phyloP scores from a whole-genome alignment of 306 rosid species.

The Lagenaria siceraria region DNA sequence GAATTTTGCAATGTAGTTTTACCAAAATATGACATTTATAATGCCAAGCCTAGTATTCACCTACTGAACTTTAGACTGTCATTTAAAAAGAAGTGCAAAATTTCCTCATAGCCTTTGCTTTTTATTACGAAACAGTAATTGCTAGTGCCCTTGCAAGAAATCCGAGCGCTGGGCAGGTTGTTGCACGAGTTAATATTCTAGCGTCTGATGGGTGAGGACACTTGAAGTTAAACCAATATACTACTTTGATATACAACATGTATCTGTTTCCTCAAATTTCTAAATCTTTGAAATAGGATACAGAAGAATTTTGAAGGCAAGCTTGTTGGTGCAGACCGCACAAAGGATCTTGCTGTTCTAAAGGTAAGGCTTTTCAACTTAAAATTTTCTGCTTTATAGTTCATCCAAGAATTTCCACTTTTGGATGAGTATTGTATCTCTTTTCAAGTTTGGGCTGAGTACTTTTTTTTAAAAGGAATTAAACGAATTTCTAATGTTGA shows the following conservation, averaged over 20 bases:
- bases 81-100: not conserved
- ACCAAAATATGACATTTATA: not conserved
- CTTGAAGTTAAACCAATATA: not conserved
- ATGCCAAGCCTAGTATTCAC: not conserved
- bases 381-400: not conserved
- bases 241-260: not conserved
- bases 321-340: constrained; percentile 85
- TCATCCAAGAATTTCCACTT: not conserved
- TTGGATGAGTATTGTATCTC: not conserved
- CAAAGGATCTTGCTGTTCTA: constrained; percentile 93
- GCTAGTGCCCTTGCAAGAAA: constrained; percentile 90
- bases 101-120: constrained; percentile 3
- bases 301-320: constrained; percentile 88
- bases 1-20: not conserved
- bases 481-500: not conserved
- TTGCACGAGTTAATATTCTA: constrained; percentile 81
- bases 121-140: constrained; percentile 43
- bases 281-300: constrained; percentile 26
- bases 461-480: not conserved
- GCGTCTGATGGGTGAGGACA: constrained; percentile 74
- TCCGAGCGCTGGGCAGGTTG: constrained; percentile 70
- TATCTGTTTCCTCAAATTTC: constrained; percentile 12
- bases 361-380: constrained; percentile 29
- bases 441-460: not conserved
- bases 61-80: not conserved